phyloP scores from a whole-genome alignment of 2,329 filamentous ascomycete species.

The Diaporthe humulicola region DNA sequence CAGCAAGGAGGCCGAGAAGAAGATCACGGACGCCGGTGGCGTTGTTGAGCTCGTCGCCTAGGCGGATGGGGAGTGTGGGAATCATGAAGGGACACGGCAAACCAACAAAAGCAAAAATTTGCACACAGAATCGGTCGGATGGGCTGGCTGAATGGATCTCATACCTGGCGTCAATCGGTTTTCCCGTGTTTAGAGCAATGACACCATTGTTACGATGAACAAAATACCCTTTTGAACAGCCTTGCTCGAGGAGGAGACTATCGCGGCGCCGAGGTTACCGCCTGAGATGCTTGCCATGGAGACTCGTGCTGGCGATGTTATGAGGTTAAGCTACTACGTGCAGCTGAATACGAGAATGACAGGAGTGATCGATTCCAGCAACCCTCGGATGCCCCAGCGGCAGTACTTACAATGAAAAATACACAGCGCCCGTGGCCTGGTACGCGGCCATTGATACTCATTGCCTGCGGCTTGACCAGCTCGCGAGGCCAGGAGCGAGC shows the following conservation, averaged over 20 bases:
- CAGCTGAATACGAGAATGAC: constrained; percentile 20
- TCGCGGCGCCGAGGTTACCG: constrained; percentile 23
- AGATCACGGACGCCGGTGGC: constrained; percentile 98
- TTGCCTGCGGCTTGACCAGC: background rate
- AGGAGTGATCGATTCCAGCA: constrained; percentile 16
- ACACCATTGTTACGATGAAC: constrained; percentile 41
- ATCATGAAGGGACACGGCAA: constrained; percentile 34
- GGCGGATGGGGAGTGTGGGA: constrained; percentile 44
- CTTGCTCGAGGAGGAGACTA: constrained; percentile 5
- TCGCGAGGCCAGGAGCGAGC: background rate
- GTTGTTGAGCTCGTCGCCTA: constrained; percentile 96
- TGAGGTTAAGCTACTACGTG: background rate
- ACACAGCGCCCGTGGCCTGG: background rate
- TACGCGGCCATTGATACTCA: background rate
- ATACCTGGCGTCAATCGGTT: constrained; percentile 40
- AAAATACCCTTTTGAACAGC: constrained; percentile 37
- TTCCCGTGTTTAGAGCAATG: constrained; percentile 41
- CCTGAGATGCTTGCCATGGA: constrained; percentile 12
- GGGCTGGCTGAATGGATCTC: constrained; percentile 41
- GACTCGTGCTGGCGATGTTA: constrained; percentile 14
- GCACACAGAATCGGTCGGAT: constrained; percentile 38
- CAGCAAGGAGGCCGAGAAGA: constrained; percentile 95
- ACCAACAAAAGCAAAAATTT: constrained; percentile 32
- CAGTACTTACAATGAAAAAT: background rate
- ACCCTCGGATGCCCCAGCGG: background rate